Conservation (phyloP, 768 basidiomycete genomes). For the Calocybe cyanea region DNA sequence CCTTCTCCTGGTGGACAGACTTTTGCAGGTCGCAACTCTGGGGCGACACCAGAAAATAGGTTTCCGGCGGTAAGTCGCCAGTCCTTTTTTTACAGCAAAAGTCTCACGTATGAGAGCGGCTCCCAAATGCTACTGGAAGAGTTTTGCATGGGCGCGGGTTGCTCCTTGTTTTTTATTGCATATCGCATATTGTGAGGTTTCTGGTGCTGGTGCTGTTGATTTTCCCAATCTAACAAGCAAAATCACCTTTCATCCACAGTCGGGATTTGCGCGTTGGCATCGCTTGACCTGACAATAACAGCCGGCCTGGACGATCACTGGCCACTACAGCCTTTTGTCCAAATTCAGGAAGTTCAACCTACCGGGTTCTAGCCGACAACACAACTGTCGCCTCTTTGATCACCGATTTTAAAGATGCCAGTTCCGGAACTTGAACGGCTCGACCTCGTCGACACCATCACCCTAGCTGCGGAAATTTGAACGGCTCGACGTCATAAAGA, state of each 20-base stretch:
- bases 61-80: constrained; percentile 36
- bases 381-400: constrained; percentile 38
- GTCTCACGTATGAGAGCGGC: constrained; percentile 47
- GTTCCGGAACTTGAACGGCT: constrained; percentile 24
- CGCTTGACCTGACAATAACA: constrained; percentile 31
- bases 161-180: constrained; percentile 60
- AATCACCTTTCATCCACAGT: neutral
- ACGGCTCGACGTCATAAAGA: no score
- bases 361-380: constrained; percentile 44
- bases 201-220: constrained; percentile 18
- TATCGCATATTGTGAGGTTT: constrained; percentile 37
- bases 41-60: constrained; percentile 41
- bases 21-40: constrained; percentile 37
- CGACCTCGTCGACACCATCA: constrained; percentile 18
- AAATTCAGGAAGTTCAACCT: constrained; percentile 30
- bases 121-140: constrained; percentile 37
- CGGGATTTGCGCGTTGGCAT: neutral
- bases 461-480: no score
- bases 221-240: constrained; percentile 36
- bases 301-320: constrained; percentile 43
- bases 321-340: constrained; percentile 35
- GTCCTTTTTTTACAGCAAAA: neutral
- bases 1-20: constrained; percentile 33
- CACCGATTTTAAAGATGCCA: constrained; percentile 33
- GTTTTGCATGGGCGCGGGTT: constrained; percentile 43